Conservation (phyloP, 495 filamentous ascomycete species). For the Lindgomyces ingoldianus region DNA sequence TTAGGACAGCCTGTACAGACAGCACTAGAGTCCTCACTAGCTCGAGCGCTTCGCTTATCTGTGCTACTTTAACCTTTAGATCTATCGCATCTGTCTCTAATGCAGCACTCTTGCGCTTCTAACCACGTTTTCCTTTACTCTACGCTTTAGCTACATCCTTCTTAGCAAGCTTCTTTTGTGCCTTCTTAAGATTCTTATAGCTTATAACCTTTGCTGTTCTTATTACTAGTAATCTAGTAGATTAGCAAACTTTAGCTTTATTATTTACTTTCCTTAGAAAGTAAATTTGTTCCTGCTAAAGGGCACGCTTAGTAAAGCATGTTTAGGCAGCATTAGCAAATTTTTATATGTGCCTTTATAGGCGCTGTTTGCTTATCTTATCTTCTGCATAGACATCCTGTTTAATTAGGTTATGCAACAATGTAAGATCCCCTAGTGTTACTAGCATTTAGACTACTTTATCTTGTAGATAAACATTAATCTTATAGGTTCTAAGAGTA, state of each 20-base stretch:
- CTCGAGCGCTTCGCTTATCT: conserved; percentile 11
- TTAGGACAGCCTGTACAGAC: conserved; percentile 2
- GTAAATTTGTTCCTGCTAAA: conserved; percentile 16
- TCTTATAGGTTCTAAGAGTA: conserved; percentile 12
- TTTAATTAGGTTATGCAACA: conserved; percentile 17
- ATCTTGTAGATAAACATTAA: conserved; percentile 7
- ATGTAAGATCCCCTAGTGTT: conserved; percentile 14
- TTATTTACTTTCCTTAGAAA: conserved; percentile 15
- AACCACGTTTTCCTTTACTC: conserved; percentile 17
- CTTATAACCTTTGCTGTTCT: conserved; percentile 14
- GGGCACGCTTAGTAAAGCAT: conserved; percentile 13
- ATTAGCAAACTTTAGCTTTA: conserved; percentile 14
- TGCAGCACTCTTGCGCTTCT: conserved; percentile 12
- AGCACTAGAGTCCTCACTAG: conserved; percentile 5
- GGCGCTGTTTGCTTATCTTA: conserved; percentile 12
- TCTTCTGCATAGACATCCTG: too few relatives aligned
- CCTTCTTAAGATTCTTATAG: conserved; percentile 17
- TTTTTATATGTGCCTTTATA: conserved; percentile 14
- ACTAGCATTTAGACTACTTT: conserved; percentile 10
- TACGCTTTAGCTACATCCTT: conserved; percentile 15
- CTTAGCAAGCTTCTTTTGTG: conserved; percentile 13
- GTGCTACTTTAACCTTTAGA: conserved; percentile 12
- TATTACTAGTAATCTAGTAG: conserved; percentile 20
- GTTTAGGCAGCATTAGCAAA: conserved; percentile 15
- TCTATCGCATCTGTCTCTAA: conserved; percentile 10